Base-by-base conservation (phyloP, 2,329 filamentous ascomycete species). In the Colletotrichum truncatum region DNA sequence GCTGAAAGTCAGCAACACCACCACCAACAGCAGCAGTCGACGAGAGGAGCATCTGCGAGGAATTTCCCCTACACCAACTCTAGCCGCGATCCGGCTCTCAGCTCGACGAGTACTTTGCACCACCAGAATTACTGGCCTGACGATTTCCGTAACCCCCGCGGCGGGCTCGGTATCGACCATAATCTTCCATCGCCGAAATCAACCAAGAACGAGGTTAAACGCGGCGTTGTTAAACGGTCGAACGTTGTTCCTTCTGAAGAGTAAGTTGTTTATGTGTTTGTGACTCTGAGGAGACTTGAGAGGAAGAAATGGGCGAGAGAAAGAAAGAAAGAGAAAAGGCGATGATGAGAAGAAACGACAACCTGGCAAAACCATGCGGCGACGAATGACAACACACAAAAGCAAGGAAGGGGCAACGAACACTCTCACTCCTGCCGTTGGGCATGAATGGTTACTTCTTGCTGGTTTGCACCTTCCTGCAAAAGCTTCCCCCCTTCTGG, bases 51-150 rank as follows among this genome's bases (percentile, higher is more conserved):
- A 16, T 26, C 38, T 11, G 11, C 45, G 10, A 30, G 28, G 2
- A 54, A 18, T 45, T n/a, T 32, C 18, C 16, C 23, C 38, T 28
- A 55, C 62, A 21, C 21, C 57, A 62, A 61, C 57, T 39, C 45
- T 4, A 54, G 38, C 41, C 26, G 21, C 10, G 46, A 59, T 16
- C 36, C 59, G 10, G 60, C 53, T 14, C 23, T 57, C 56, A 43
- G 11, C 56, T 55, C 56, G 14, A 55, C 26, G 32, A 65, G 45
- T 54, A 32, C 60, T 6, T 18, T 36, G 23, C 53, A 65, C 28
- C 56, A 54, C 32, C 49, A 48, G 28, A 65, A 16, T 34, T 45
- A 36, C 64, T 60, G 60, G 64, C 61, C 51, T n/a, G 48, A 59
- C 21, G 36, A 55, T 34, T 66, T 66, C 14, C 55, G 62, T 26